Conservation (phyloP, 2,329 filamentous ascomycete species). For the Neophaeococcomyces mojaviensis region DNA sequence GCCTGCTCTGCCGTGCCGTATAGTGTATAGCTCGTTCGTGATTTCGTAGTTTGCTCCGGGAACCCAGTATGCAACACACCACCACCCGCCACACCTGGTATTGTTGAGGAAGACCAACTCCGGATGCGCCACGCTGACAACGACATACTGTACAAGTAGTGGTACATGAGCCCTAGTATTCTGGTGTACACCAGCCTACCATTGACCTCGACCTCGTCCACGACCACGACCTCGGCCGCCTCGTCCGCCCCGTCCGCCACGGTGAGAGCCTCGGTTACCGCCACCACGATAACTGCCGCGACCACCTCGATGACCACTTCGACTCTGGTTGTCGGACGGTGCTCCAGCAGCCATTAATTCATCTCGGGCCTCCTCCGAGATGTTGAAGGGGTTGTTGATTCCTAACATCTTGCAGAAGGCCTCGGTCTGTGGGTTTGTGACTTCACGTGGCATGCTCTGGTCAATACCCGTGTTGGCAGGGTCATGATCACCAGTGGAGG, state of each 20-base stretch:
- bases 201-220: slow-evolving; percentile 10
- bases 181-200: not conserved
- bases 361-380: slow-evolving; percentile 55
- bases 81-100: too few species aligned
- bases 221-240: slow-evolving; percentile 14
- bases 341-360: slow-evolving; percentile 54
- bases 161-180: too few species aligned
- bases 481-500: slow-evolving; percentile 26
- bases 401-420: slow-evolving; percentile 70
- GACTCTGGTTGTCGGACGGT: slow-evolving; percentile 27
- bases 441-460: slow-evolving; percentile 63
- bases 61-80: too few species aligned
- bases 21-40: not conserved
- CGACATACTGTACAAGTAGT: not conserved
- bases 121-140: too few species aligned
- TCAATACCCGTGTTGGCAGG: slow-evolving; percentile 56
- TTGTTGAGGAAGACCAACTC: too few species aligned
- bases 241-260: slow-evolving; percentile 8
- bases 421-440: slow-evolving; percentile 79
- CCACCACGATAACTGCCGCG: slow-evolving; percentile 15
- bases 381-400: slow-evolving; percentile 67
- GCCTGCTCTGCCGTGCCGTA: not conserved
- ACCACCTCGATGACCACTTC: slow-evolving; percentile 16
- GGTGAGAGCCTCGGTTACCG: slow-evolving; percentile 9
- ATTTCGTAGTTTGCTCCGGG: too few species aligned